These are phyloP conservation scores for Pelargonium citronellum DNA, from an alignment of 441 rosid genomes.

Conservation along the genomic window DNA sequence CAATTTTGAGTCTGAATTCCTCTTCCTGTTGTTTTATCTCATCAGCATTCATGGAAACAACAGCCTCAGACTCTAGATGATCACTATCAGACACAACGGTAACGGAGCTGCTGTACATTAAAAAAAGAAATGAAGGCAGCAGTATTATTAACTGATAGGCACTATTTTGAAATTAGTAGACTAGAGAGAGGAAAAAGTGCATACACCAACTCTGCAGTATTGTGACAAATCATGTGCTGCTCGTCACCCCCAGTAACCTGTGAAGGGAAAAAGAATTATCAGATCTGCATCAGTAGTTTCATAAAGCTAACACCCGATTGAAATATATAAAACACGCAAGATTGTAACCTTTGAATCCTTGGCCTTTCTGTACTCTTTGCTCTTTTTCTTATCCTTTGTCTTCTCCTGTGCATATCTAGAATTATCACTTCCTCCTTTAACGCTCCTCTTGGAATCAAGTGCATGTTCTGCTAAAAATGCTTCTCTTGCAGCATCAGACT, in stretches of 20 bases:
- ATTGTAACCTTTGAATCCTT: slow-evolving; percentile 67
- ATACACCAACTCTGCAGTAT: slow-evolving; percentile 47
- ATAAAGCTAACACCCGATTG: slow-evolving; percentile 3
- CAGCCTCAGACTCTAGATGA: slow-evolving; percentile 38
- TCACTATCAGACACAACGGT: slow-evolving; percentile 47
- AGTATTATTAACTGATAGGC: too few relatives aligned
- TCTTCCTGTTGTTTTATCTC: slow-evolving; percentile 61
- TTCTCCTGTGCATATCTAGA: slow-evolving; percentile 61
- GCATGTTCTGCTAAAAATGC: slow-evolving; percentile 93
- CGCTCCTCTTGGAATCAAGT: slow-evolving; percentile 70
- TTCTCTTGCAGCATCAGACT: slow-evolving; percentile 95
- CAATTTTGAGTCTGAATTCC: slow-evolving; percentile 60
- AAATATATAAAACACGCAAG: slow-evolving; percentile 15
- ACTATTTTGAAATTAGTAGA: too few relatives aligned
- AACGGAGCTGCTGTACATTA: slow-evolving; percentile 44
- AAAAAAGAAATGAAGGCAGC: too few relatives aligned
- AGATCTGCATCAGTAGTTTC: slow-evolving; percentile 12
- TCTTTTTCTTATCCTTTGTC: slow-evolving; percentile 80
- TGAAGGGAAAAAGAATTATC: slow-evolving; percentile 8
- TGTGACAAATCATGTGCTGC: slow-evolving; percentile 39
- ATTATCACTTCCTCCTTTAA: slow-evolving; percentile 53
- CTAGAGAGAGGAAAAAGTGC: background rate
- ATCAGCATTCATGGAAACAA: slow-evolving; percentile 36
- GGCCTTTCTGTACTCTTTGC: slow-evolving; percentile 54
- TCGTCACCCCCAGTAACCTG: slow-evolving; percentile 34